A percentile compares a stretch with the other conserved stretches of the same genome.
These are phyloP conservation scores for Bombardia bombarda DNA, from an alignment of 495 filamentous ascomycete species.

Conservation along the genomic window DNA sequence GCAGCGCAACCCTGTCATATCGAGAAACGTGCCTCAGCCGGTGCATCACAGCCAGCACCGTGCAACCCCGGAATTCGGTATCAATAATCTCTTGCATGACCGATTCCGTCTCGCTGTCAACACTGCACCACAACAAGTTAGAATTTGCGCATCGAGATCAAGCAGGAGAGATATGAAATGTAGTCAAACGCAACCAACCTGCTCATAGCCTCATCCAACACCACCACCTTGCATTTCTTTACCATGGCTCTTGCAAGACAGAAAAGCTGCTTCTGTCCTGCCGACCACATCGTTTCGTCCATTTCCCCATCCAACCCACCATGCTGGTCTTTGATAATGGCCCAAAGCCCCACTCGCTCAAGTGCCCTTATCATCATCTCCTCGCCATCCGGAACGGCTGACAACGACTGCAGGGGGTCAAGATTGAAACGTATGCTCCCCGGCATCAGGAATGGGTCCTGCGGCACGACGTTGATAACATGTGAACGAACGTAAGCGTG, in stretches of 20 bases:
- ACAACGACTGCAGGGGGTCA: background rate
- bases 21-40: conserved; percentile 31
- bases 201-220: conserved; percentile 2
- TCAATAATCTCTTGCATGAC: conserved; percentile 32
- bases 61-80: conserved; percentile 30
- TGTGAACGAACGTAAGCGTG: background rate
- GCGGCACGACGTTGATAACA: conserved; percentile 27
- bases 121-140: conserved; percentile 7
- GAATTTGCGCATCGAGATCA: conserved; percentile 5
- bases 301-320: conserved; percentile 36
- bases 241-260: conserved; percentile 52
- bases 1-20: conserved; percentile 33
- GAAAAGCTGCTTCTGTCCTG: conserved; percentile 55
- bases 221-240: conserved; percentile 7
- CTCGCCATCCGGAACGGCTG: background rate
- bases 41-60: conserved; percentile 36
- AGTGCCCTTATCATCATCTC: background rate
- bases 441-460: conserved; percentile 48
- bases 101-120: conserved; percentile 32
- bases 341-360: background rate
- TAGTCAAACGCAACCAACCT: background rate
- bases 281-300: conserved; percentile 40
- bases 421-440: conserved; percentile 11
- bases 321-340: background rate
- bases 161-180: background rate